Evolutionary conservation across 164 flowering plant genomes (phyloP).

Genomic region (Liquidambar formosana): DNA sequence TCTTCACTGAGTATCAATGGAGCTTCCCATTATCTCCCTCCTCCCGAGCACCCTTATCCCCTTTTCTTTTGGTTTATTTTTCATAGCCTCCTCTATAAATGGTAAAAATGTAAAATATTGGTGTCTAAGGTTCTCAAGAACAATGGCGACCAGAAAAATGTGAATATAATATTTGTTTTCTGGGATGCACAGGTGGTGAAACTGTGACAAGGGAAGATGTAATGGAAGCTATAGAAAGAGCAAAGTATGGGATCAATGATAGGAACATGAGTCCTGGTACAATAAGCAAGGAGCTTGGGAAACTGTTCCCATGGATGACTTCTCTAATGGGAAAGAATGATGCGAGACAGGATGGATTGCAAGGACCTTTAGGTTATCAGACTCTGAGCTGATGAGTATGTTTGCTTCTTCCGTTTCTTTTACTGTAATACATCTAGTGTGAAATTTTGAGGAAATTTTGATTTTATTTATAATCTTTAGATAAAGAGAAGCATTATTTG

Average conservation of each 20-base stretch:
- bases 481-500: background rate
- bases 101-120: too few species aligned
- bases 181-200: slow-evolving; percentile 59
- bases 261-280: slow-evolving; percentile 35
- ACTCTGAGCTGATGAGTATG: slow-evolving; percentile 60
- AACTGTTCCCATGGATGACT: slow-evolving; percentile 89
- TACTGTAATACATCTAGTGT: background rate
- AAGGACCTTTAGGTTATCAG: slow-evolving; percentile 79
- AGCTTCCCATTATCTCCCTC: too few species aligned
- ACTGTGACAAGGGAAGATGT: slow-evolving; percentile 79
- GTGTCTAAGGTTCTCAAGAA: background rate
- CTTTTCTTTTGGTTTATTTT: background rate
- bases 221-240: slow-evolving; percentile 94
- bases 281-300: slow-evolving; percentile 67
- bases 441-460: background rate
- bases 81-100: background rate
- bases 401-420: slow-evolving; percentile 1
- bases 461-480: background rate
- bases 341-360: slow-evolving; percentile 42
- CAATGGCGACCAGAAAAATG: background rate
- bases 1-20: too few species aligned
- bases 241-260: slow-evolving; percentile 83
- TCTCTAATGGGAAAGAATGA: slow-evolving; percentile 53
- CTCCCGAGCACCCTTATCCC: too few species aligned
- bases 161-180: background rate